Conservation (phyloP, 257 asterid species). For the Mitragyna speciosa region DNA sequence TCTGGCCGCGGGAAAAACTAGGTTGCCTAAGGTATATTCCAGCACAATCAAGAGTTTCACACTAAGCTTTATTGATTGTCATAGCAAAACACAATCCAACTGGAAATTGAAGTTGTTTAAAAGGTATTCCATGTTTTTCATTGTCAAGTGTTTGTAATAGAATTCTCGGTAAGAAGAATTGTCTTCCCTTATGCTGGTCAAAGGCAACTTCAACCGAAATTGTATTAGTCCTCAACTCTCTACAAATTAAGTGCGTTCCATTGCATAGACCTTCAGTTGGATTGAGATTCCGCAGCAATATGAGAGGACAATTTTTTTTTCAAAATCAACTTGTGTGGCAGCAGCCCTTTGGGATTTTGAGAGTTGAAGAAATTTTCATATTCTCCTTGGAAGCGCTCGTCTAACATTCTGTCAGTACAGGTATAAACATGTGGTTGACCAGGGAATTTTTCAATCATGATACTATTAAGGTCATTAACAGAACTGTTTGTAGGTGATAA, state of each 20-base stretch:
- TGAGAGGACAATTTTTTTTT: neutral
- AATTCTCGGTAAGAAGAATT: neutral
- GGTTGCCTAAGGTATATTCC: neutral
- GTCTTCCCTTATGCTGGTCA: neutral
- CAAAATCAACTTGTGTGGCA: neutral
- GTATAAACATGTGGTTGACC: neutral
- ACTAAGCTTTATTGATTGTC: neutral
- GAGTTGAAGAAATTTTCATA: neutral
- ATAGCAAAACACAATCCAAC: neutral
- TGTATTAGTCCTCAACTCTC: neutral
- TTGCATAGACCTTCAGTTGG: neutral
- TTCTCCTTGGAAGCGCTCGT: neutral
- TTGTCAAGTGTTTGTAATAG: neutral
- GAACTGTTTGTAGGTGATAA: neutral
- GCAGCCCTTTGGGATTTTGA: neutral
- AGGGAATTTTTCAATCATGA: neutral
- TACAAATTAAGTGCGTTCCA: neutral
- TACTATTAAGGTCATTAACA: neutral
- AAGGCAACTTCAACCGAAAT: neutral
- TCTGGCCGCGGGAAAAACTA: neutral
- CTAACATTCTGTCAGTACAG: neutral
- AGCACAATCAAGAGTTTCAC: neutral
- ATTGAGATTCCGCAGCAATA: neutral
- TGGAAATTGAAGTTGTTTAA: neutral
- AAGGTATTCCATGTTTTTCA: neutral